Conservation (phyloP, 208 protist genomes). For the Acanthamoeba sp. region DNA sequence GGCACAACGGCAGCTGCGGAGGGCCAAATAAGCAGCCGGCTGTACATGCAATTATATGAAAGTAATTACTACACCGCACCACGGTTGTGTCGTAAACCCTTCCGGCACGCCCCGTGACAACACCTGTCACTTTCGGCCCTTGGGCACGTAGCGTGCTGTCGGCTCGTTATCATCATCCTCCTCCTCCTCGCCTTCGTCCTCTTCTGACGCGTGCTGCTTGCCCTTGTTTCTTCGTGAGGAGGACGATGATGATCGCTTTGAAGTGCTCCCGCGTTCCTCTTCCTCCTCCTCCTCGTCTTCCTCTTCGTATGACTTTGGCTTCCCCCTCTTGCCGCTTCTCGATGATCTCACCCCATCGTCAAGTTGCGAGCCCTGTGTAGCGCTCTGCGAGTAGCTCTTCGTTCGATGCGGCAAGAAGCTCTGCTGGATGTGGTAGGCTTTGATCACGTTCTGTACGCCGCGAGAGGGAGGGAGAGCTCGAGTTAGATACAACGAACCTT, state of each 20-base stretch:
- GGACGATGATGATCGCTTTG: background rate
- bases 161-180: background rate
- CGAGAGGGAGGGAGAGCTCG: background rate
- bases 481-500: background rate
- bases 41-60: too few species aligned
- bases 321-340: background rate
- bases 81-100: too few species aligned
- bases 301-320: background rate
- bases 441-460: constrained; percentile 13
- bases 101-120: too few species aligned
- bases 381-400: constrained; percentile 30
- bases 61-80: too few species aligned
- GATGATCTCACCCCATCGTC: background rate
- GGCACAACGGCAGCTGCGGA: too few species aligned
- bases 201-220: background rate
- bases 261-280: background rate
- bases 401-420: constrained; percentile 56
- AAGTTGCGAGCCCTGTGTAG: constrained; percentile 6
- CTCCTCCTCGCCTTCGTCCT: background rate
- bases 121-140: too few species aligned
- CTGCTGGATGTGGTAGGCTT: constrained; percentile 37
- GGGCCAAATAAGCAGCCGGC: too few species aligned
- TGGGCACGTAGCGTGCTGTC: background rate
- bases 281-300: background rate
- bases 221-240: background rate